Percentiles rank a stretch among this genome's conserved stretches.
Conservation (phyloP, 2,329 filamentous ascomycete species). For the Cladophialophora chaetospira region DNA sequence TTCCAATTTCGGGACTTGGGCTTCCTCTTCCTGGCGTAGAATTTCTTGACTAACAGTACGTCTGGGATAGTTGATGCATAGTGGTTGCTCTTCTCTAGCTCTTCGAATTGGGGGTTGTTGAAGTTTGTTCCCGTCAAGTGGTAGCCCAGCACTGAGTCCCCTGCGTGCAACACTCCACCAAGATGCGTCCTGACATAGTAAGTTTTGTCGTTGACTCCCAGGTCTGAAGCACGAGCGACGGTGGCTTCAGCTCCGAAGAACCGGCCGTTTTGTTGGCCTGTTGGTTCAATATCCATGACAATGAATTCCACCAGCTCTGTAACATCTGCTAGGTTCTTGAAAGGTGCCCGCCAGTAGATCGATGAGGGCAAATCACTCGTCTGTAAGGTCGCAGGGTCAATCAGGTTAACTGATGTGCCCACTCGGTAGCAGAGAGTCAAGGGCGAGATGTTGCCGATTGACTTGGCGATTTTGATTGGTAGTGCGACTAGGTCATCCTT, state of each 20-base stretch:
- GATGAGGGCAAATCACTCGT: constrained; percentile 80
- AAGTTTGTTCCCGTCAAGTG: constrained; percentile 86
- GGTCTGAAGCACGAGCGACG: constrained; percentile 80
- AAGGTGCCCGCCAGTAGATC: constrained; percentile 89
- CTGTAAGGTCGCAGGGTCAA: constrained; percentile 90
- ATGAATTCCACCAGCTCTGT: constrained; percentile 88
- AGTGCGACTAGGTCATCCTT: constrained; percentile 96
- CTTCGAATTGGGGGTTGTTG: constrained; percentile 85
- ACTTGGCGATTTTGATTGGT: constrained; percentile 84
- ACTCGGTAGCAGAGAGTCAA: constrained; percentile 83
- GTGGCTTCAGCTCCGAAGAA: constrained; percentile 85
- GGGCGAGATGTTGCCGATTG: constrained; percentile 83
- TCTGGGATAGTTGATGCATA: constrained; percentile 83
- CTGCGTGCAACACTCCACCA: constrained; percentile 78
- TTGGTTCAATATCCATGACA: constrained; percentile 87
- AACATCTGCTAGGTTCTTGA: constrained; percentile 79
- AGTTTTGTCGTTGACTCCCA: constrained; percentile 81
- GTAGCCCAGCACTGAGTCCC: constrained; percentile 95
- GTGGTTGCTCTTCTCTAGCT: constrained; percentile 73
- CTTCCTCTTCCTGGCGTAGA: constrained; percentile 85
- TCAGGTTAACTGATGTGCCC: constrained; percentile 83
- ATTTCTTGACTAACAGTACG: constrained; percentile 94
- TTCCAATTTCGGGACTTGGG: constrained; percentile 84
- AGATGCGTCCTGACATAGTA: constrained; percentile 92
- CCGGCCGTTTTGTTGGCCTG: constrained; percentile 73